Percentiles rank a stretch among this genome's conserved stretches.
phyloP scores from a whole-genome alignment of 78 protist species.

The Chrysochromulina tobinii region DNA sequence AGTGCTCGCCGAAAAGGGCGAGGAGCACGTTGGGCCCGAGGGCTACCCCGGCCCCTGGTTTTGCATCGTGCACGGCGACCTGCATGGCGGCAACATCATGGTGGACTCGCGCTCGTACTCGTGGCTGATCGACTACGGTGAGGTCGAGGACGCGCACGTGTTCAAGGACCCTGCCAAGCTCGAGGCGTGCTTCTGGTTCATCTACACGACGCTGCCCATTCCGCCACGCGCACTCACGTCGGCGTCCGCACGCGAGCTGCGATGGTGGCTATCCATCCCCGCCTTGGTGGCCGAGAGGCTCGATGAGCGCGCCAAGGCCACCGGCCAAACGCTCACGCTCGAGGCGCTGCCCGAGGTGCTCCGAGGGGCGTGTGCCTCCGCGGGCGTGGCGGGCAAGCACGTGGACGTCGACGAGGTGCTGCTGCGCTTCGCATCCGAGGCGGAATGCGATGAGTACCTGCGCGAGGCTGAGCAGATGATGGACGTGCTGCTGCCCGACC shows the following conservation, averaged over 20 bases:
- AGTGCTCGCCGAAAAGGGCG: too few relatives aligned
- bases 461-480: not conserved
- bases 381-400: not conserved
- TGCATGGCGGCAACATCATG: not conserved
- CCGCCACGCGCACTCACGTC: not conserved
- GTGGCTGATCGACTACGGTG: not conserved
- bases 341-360: too few relatives aligned
- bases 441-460: not conserved
- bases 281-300: not conserved
- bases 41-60: not conserved
- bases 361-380: too few relatives aligned
- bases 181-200: not conserved
- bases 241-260: not conserved
- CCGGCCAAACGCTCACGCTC: too few relatives aligned
- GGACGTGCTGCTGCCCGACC: not conserved
- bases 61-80: not conserved
- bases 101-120: constrained; percentile 4
- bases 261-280: not conserved
- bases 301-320: not conserved
- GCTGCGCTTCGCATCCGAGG: not conserved
- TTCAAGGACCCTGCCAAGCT: not conserved
- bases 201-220: not conserved
- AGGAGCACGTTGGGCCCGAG: not conserved
- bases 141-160: not conserved
- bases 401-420: not conserved